phyloP scores from a whole-genome alignment of 129 eudicot genomes.

The Escallonia herrerae region DNA sequence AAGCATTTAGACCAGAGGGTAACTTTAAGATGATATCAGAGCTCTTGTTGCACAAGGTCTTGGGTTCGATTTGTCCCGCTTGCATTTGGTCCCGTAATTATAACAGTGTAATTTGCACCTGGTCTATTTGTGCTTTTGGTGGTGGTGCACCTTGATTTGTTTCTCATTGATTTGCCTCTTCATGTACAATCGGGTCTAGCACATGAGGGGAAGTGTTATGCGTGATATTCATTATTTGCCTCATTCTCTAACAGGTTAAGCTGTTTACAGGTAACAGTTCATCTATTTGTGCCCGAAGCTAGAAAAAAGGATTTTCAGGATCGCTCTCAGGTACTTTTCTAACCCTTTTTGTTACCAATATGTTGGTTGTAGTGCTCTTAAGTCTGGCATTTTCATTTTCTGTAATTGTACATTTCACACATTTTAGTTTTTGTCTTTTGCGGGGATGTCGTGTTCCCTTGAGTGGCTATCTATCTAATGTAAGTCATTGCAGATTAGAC shows the following conservation, averaged over 20 bases:
- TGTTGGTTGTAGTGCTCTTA: too few species aligned
- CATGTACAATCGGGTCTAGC: not conserved
- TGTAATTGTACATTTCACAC: too few species aligned
- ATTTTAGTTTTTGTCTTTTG: too few species aligned
- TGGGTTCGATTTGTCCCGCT: too few species aligned
- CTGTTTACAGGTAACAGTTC: slow-evolving; percentile 8
- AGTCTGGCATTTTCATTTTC: too few species aligned
- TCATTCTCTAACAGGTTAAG: not conserved
- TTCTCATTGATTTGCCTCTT: not conserved
- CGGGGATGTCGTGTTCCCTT: too few species aligned
- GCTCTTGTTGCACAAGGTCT: too few species aligned
- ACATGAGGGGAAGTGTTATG: not conserved
- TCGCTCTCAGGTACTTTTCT: slow-evolving; percentile 3
- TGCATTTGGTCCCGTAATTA: too few species aligned
- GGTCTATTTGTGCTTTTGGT: not conserved
- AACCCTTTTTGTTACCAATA: not conserved
- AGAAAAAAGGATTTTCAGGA: slow-evolving; percentile 9
- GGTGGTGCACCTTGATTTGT: not conserved
- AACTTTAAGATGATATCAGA: too few species aligned
- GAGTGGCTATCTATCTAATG: too few species aligned
- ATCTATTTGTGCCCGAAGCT: slow-evolving; percentile 13
- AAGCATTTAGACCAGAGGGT: too few species aligned
- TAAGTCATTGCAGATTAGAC: too few species aligned
- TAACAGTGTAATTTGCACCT: not conserved
- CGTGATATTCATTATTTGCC: not conserved